A percentile compares a stretch with the other conserved stretches of the same genome.
phyloP scores from a whole-genome alignment of 768 basidiomycete species.

The Daedalea quercina region DNA sequence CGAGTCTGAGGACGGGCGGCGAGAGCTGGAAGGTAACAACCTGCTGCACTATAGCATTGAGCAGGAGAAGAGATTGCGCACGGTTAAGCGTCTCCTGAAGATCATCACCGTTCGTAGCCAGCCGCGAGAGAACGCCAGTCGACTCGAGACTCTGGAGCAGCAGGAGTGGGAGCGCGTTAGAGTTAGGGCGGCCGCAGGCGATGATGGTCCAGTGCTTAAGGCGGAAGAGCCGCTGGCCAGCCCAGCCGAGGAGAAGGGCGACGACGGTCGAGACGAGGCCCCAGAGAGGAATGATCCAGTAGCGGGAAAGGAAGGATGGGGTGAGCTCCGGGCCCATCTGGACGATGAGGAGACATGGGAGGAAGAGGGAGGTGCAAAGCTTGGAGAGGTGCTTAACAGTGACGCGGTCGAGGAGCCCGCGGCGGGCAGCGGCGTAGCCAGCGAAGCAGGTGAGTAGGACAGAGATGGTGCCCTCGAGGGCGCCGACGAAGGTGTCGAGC shows the following conservation, averaged over 20 bases:
- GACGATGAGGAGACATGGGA: constrained; percentile 24
- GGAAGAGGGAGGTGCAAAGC: constrained; percentile 22
- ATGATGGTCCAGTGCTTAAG: constrained; percentile 24
- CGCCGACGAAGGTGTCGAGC: constrained; percentile 18
- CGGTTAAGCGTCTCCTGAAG: constrained; percentile 13
- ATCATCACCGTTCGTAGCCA: constrained; percentile 12
- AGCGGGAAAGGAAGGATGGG: constrained; percentile 8
- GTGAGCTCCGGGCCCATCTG: constrained; percentile 25
- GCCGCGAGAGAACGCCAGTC: constrained; percentile 20
- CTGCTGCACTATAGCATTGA: constrained; percentile 25
- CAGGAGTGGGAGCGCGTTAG: constrained; percentile 23
- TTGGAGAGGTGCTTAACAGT: constrained; percentile 20
- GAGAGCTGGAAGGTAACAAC: constrained; percentile 23
- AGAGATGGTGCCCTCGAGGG: constrained; percentile 22
- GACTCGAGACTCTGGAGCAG: constrained; percentile 19
- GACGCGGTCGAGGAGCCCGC: constrained; percentile 14
- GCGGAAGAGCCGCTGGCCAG: constrained; percentile 13
- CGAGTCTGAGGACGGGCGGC: constrained; percentile 15
- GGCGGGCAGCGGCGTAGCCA: constrained; percentile 18
- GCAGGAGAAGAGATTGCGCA: constrained; percentile 22
- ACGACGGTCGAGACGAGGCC: constrained; percentile 19
- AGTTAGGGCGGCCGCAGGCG: constrained; percentile 23
- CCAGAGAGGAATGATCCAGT: constrained; percentile 24
- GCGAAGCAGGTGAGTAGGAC: constrained; percentile 23
- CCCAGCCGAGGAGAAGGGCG: constrained; percentile 21